Evolutionary conservation across 345 rosid genomes (phyloP), one percentile per base, ranked within the genome.

Genomic region (Acer negundo): DNA sequence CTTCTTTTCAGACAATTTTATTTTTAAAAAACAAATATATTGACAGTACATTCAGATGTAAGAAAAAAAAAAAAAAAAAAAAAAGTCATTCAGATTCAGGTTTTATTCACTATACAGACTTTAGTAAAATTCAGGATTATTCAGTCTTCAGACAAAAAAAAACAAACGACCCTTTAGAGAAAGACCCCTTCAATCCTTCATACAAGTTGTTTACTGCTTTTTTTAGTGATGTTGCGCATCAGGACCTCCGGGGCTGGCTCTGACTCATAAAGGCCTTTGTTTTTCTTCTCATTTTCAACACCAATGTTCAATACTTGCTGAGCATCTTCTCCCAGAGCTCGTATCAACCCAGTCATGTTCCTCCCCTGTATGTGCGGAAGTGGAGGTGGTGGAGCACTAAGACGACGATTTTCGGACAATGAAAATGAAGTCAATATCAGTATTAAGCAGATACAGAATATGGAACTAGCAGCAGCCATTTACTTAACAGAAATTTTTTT

Each of bases 201-300:
- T 26, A 26, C 28, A 26, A 26, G 28, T 26, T 26, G 28, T 26
- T 28, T 28, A 28, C 31, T 28, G 31, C 5, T 24, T 40, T 40
- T 28, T 28, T 28, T 28, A 0, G 38, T 35, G 94, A 74, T 91
- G 93, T 0, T 82, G 86, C 1, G 87, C 79, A 70, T 86, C 89
- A 31, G 91, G 89, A 12, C 94, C 92, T 12, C 89, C 92, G 0
- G 94, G 91, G 64, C 90, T 86, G 2, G 38, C 24, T 38, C 89
- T 72, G 84, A 73, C 10, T 44, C 76, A 17, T 42, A 26, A 7
- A 68, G 61, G 16, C 47, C 26, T 17, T 16, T 35, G 31, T 42
- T 76, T 69, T 17, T 73, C 28, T 69, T 55, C 35, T 51, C 81
- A 40, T 79, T 70, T 47, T 44, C 81, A 20, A 44, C 40, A n/a